Evolutionary conservation across 441 rosid genomes (phyloP), one percentile per base, ranked within the genome.

Genomic region (Gossypium schwendimanii): DNA sequence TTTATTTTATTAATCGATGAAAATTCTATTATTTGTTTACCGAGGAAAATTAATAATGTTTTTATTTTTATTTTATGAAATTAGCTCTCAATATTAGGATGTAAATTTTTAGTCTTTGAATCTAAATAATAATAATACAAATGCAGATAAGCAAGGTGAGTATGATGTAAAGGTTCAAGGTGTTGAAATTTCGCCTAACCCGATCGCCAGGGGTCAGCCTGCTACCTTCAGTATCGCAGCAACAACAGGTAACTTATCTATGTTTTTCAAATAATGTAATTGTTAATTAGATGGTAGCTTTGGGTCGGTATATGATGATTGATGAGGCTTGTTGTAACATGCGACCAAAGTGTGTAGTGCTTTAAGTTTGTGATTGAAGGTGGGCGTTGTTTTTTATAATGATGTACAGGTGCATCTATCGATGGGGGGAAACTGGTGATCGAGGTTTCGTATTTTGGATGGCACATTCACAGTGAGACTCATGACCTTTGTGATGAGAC

Each of bases 401-500:
- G 14, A 45, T 52, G 21, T 70, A 52, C 83, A 95, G 99, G 70
- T n/a, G 74, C 83, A 61, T 82, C 70, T 45, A 87, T 95, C 18
- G 61, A 84, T n/a, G 89, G 88, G 66, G 99, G 98, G 15, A 87
- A 91, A 77, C 7, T 95, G 82, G 84, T 76, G 80, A 85, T 95
- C 15, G 94, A 90, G 41, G 99, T 95, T 61, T 80, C 95, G 15
- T 93, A 91, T 87, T 95, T 89, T 66, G 95, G 96, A 69, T 86
- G 86, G 87, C 92, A 87, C 71, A 76, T 95, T 24, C 89, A 91
- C 74, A 86, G 82, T 15, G 97, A 95, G 87, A 80, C 86, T 24
- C 94, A 90, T 79, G 87, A 91, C 76, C 96, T 95, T 62, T 93
- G 98, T 36, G 72, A 70, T 18, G 94, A 90, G 87, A 93, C 99